phyloP scores from a whole-genome alignment of 129 eudicot genomes.

The Dittrichia graveolens region DNA sequence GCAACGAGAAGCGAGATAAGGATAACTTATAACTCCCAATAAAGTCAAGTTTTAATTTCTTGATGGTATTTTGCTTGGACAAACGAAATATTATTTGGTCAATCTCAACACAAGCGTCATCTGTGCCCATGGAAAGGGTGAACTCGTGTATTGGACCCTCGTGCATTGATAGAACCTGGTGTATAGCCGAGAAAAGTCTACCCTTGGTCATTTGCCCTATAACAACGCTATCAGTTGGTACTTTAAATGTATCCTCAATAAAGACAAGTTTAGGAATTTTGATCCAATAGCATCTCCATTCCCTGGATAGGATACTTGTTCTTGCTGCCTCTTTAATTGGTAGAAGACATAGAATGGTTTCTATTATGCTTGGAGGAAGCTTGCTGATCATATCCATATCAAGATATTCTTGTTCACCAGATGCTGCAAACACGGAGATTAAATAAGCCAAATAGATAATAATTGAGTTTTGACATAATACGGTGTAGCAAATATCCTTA shows the following conservation, averaged over 20 bases:
- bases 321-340: slow-evolving; percentile 30
- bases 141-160: slow-evolving; percentile 21
- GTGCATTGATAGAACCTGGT: slow-evolving; percentile 20
- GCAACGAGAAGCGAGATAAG: not conserved
- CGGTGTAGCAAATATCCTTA: not conserved
- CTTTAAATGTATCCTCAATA: slow-evolving; percentile 2
- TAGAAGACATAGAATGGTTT: slow-evolving; percentile 20
- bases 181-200: slow-evolving; percentile 24
- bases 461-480: not conserved
- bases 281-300: slow-evolving; percentile 29
- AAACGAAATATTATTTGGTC: slow-evolving; percentile 24
- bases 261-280: slow-evolving; percentile 25
- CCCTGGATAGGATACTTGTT: slow-evolving; percentile 24
- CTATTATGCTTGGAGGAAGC: slow-evolving; percentile 18
- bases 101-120: slow-evolving; percentile 20
- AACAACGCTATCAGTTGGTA: not conserved
- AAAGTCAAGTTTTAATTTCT: slow-evolving; percentile 18
- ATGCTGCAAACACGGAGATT: not conserved
- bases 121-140: not conserved
- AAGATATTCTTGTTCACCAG: not conserved
- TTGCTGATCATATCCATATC: slow-evolving; percentile 28
- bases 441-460: no score
- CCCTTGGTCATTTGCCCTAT: not conserved
- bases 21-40: not conserved
- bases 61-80: slow-evolving; percentile 18